Evolutionary conservation across 768 basidiomycete species (phyloP), one percentile per base, ranked within the genome.

Genomic region (Psilocybe tampanensis): DNA sequence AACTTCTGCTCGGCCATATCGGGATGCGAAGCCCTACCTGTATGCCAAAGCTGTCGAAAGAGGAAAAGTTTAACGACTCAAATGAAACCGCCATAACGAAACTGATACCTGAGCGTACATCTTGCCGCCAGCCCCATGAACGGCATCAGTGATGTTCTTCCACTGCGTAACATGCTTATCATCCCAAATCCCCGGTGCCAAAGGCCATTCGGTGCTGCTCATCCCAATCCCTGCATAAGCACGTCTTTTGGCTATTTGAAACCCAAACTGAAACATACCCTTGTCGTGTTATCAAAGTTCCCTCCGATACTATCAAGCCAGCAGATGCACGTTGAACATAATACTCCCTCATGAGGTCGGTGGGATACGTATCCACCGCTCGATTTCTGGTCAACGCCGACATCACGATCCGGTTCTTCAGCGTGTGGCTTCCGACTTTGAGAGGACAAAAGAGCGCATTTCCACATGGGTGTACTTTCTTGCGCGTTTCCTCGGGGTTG

Each of bases 151-250:
- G 47, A 82, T 66, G 48, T 73, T 72, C 57, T 71, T 75, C 78
- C 79, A 81, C 4, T 63, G 76, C n/a, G 60, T 59, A 4, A 76
- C 67, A 55, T 80, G 77, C 22, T 74, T 73, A 24, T 70, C 59
- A 53, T 60, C 75, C 76, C 78, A 81, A 18, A 80, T 73, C 1
- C 79, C 78, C 8, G 78, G 78, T 2, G 73, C 73, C 51, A 72
- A 61, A 9, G 68, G 71, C 73, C 74, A 78, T 56, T 77, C 74
- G 4, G 76, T 70, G 8, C 78, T 78, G 21, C 32, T 41, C 17
- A 29, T 23, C 17, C 19, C 19, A 50, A 51, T 33, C 17, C 15
- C 18, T 13, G 12, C 3, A 6, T n/a, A 6, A 17, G 44, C n/a
- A n/a, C n/a, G n/a, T n/a, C n/a, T n/a, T n/a, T n/a, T n/a, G n/a